Evolutionary conservation across 179 eudicot genomes (phyloP).

Genomic region (Carnegiea gigantea): DNA sequence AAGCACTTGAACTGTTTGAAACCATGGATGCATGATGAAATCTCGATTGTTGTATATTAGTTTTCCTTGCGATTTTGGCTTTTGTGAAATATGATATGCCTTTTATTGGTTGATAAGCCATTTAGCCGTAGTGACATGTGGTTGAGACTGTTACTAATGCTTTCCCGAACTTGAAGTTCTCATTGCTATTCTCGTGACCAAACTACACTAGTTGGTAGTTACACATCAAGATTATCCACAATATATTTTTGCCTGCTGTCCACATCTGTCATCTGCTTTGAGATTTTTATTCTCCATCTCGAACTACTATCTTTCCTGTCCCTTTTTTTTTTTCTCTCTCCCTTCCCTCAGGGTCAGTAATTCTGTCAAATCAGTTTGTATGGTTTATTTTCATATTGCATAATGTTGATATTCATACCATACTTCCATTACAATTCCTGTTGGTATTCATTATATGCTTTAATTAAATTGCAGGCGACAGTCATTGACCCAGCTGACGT

Average conservation of each 20-base stretch:
- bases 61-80: not conserved
- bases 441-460: not conserved
- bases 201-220: not conserved
- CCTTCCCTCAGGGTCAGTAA: not conserved
- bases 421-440: not conserved
- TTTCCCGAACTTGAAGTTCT: not conserved
- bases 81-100: slow-evolving; percentile 2
- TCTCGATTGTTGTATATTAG: not conserved
- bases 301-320: not conserved
- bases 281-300: not conserved
- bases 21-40: not conserved
- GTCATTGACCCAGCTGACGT: slow-evolving; percentile 97
- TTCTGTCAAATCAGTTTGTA: not conserved
- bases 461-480: slow-evolving; percentile 57
- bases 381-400: not conserved
- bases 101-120: not conserved
- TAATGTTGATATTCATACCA: not conserved
- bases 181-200: not conserved
- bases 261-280: not conserved
- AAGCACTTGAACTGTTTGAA: not conserved
- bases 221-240: not conserved
- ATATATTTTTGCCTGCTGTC: not conserved
- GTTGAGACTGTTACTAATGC: not conserved
- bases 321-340: not conserved
- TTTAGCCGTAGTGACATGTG: not conserved